Percentiles rank a stretch among this genome's conserved stretches.
Evolutionary conservation across 2,329 filamentous ascomycete species (phyloP).

Genomic region (Pezicula neosporulosa): DNA sequence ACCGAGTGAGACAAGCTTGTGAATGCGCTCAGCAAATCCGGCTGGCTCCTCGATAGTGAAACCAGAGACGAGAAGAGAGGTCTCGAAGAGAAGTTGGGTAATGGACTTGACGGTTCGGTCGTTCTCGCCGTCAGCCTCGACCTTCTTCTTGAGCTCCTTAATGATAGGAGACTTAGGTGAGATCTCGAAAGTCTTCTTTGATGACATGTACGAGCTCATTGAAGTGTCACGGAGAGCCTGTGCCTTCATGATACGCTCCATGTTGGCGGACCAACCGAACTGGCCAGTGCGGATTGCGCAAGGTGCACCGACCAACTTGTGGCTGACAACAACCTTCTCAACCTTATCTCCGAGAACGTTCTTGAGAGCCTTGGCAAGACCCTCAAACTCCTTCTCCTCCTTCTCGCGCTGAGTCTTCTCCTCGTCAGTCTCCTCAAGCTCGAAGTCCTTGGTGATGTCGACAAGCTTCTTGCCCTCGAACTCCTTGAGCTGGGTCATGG

Average conservation of each 20-base stretch:
- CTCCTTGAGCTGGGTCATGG: conserved; percentile 66
- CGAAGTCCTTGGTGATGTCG: conserved; percentile 99
- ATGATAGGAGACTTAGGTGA: conserved; percentile 98
- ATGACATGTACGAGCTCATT: conserved; percentile 99
- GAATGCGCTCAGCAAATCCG: conserved; percentile 96
- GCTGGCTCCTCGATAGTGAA: conserved; percentile 99
- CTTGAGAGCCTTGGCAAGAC: conserved; percentile 94
- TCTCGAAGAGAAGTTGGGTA: conserved; percentile 97
- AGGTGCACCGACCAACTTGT: conserved; percentile 92
- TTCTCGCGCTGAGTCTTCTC: conserved; percentile 95
- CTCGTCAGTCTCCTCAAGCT: conserved; percentile 99
- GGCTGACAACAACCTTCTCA: conserved; percentile 98
- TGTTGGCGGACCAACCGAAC: conserved; percentile 99
- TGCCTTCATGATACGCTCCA: conserved; percentile 99
- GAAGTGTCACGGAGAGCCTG: conserved; percentile 99
- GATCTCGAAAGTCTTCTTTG: conserved; percentile 99
- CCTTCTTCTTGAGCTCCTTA: conserved; percentile 99
- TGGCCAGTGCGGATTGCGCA: conserved; percentile 99
- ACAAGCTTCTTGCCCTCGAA: conserved; percentile 99
- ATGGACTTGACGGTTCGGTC: conserved; percentile 99
- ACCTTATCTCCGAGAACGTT: conserved; percentile 99
- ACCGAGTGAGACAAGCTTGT: conserved; percentile 98
- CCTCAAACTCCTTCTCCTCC: conserved; percentile 98
- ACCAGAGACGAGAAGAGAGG: conserved; percentile 94
- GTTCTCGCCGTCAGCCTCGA: conserved; percentile 94